Evolutionary conservation across 140 eudicot species (phyloP).

Genomic region (Bidens hawaiensis): DNA sequence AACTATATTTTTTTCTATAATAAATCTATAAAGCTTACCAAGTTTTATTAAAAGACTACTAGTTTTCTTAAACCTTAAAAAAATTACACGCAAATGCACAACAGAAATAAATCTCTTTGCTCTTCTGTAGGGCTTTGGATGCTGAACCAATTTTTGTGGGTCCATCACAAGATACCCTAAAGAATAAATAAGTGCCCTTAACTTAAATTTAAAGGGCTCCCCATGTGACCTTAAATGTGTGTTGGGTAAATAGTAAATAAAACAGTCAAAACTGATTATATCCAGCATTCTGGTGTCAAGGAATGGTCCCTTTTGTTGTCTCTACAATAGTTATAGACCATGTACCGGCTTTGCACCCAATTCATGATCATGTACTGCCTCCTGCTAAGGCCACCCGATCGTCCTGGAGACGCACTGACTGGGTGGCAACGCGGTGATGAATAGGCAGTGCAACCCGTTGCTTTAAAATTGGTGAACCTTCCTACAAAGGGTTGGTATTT

Average conservation of each 20-base stretch:
- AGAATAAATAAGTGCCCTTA: conserved; percentile 8
- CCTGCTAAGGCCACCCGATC: conserved; percentile 60
- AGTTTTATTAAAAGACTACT: not conserved
- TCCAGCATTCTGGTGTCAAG: too few relatives aligned
- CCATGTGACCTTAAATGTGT: conserved; percentile 19
- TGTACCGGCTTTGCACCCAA: conserved; percentile 64
- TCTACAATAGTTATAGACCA: conserved; percentile 79
- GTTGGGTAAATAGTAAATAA: not conserved
- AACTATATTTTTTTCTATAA: not conserved
- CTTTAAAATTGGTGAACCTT: conserved; percentile 68
- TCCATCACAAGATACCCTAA: conserved; percentile 45
- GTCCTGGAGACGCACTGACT: conserved; percentile 62
- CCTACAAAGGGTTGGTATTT: conserved; percentile 83
- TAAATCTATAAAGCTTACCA: not conserved
- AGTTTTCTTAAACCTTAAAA: conserved; percentile 6
- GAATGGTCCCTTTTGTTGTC: too few relatives aligned
- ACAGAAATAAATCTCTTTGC: conserved; percentile 9
- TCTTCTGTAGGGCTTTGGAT: conserved; percentile 34
- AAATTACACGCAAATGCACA: conserved; percentile 15
- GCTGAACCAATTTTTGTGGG: conserved; percentile 39
- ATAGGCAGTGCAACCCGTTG: conserved; percentile 75
- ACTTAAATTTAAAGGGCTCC: conserved; percentile 9
- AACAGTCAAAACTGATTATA: conserved; percentile 12
- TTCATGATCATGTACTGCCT: conserved; percentile 54
- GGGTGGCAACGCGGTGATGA: conserved; percentile 67